Percentiles rank a stretch among this genome's conserved stretches.
phyloP scores from a whole-genome alignment of 208 protist genomes.

The Crithidia acanthocephali region DNA sequence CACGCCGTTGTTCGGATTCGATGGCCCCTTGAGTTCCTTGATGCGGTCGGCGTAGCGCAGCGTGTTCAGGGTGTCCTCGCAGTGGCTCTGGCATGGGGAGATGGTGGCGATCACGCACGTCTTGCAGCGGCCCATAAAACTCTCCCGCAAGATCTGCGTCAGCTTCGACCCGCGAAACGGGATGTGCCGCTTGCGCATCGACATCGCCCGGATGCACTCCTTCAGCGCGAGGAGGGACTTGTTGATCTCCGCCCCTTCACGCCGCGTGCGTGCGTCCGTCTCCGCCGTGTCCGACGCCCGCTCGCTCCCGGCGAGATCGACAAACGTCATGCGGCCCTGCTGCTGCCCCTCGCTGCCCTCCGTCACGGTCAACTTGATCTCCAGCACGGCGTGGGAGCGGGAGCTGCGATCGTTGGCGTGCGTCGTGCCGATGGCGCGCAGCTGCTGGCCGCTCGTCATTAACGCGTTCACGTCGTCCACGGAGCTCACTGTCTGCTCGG shows the following conservation, averaged over 20 bases:
- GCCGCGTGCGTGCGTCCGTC: constrained; percentile 87
- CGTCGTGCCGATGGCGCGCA: constrained; percentile 83
- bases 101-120: constrained; percentile 96
- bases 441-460: constrained; percentile 79
- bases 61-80: constrained; percentile 98
- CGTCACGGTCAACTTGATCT: constrained; percentile 64
- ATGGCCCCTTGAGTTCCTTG: constrained; percentile 81
- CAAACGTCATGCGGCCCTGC: constrained; percentile 95
- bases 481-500: constrained; percentile 70
- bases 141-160: constrained; percentile 95
- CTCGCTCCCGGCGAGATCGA: constrained; percentile 99
- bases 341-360: constrained; percentile 21
- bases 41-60: constrained; percentile 96
- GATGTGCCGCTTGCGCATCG: constrained; percentile 90
- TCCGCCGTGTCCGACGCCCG: constrained; percentile 93
- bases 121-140: constrained; percentile 93
- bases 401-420: constrained; percentile 87
- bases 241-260: constrained; percentile 98
- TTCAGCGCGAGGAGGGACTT: constrained; percentile 97
- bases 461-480: constrained; percentile 75
- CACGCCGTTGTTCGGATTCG: constrained; percentile 33
- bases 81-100: constrained; percentile 81
- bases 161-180: constrained; percentile 97
- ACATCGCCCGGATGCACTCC: constrained; percentile 97
- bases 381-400: constrained; percentile 84